Evolutionary conservation across 345 rosid species (phyloP).

Genomic region (Bruguiera gymnorhiza): DNA sequence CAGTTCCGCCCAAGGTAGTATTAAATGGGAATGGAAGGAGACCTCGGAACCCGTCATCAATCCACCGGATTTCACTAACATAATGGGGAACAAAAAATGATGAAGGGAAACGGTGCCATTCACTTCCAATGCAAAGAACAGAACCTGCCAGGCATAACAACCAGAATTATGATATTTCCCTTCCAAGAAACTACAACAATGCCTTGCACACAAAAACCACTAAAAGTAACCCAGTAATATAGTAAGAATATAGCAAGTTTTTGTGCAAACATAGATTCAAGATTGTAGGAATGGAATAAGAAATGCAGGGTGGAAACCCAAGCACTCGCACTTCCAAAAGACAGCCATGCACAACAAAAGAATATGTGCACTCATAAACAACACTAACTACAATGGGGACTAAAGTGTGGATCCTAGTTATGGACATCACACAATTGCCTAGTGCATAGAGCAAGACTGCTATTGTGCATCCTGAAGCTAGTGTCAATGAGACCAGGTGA

Average conservation of each 20-base stretch:
- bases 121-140: constrained; percentile 91
- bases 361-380: not conserved
- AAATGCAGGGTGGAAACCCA: not conserved
- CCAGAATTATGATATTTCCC: constrained; percentile 2
- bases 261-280: not conserved
- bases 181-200: not conserved
- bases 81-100: constrained; percentile 81
- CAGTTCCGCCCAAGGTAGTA: constrained; percentile 79
- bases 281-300: not conserved
- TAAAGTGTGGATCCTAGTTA: not conserved
- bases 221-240: not conserved
- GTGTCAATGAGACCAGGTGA: not conserved
- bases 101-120: constrained; percentile 97
- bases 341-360: not conserved
- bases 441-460: not conserved
- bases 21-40: constrained; percentile 93
- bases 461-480: not conserved
- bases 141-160: constrained; percentile 49
- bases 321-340: not conserved
- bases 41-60: constrained; percentile 92
- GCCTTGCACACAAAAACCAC: not conserved
- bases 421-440: not conserved
- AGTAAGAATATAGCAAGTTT: too few relatives aligned
- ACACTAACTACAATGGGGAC: not conserved
- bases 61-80: constrained; percentile 74